Conservation (phyloP, 257 asterid genomes). For the Jacaranda copaia region DNA sequence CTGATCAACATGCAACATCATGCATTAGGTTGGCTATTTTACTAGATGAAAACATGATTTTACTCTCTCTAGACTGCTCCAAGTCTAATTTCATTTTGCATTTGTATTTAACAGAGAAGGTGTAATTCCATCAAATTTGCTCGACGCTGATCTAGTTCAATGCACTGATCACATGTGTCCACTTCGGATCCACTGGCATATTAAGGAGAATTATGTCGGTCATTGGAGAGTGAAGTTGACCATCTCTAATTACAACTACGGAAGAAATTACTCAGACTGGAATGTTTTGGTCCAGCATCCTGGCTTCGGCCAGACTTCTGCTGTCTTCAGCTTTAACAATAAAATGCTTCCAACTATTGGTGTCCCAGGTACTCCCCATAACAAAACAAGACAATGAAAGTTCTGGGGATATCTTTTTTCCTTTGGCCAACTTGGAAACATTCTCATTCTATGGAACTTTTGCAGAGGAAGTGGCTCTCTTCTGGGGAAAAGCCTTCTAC, state of each 20-base stretch:
- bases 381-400: neutral
- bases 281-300: constrained; percentile 75
- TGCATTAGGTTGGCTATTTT: constrained; percentile 65
- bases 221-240: constrained; percentile 80
- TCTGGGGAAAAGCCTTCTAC: constrained; percentile 67
- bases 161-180: constrained; percentile 88
- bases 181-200: constrained; percentile 75
- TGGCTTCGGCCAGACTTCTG: constrained; percentile 52
- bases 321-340: constrained; percentile 60
- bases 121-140: constrained; percentile 37
- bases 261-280: constrained; percentile 68
- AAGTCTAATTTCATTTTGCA: constrained; percentile 1
- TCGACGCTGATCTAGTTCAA: constrained; percentile 50
- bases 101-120: constrained; percentile 51
- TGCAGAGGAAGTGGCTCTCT: constrained; percentile 73
- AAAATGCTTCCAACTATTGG: constrained; percentile 52
- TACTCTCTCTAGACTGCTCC: neutral
- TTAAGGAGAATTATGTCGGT: constrained; percentile 53
- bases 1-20: constrained; percentile 44
- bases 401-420: neutral
- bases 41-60: neutral
- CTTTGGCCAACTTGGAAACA: neutral
- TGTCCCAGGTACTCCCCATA: constrained; percentile 46
- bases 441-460: neutral
- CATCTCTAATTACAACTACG: constrained; percentile 62